Conservation (phyloP, 768 basidiomycete genomes). For the Nidularia sp. region DNA sequence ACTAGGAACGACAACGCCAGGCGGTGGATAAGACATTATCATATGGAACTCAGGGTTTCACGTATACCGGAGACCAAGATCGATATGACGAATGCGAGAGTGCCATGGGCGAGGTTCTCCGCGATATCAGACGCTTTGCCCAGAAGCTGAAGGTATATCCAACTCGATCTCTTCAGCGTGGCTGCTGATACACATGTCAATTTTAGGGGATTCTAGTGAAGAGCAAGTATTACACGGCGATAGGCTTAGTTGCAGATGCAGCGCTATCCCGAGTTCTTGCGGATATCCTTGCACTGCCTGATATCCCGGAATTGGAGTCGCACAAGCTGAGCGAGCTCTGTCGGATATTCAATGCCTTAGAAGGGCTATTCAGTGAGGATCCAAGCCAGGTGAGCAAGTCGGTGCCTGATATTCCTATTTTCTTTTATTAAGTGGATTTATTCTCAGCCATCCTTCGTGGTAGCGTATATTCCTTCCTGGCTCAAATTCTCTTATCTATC, state of each 20-base stretch:
- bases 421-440: not conserved
- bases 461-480: slow-evolving; percentile 89
- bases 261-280: slow-evolving; percentile 63
- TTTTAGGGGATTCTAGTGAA: slow-evolving; percentile 63
- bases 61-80: slow-evolving; percentile 64
- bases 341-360: slow-evolving; percentile 71
- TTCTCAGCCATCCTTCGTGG: slow-evolving; percentile 67
- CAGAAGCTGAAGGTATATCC: slow-evolving; percentile 68
- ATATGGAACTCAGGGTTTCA: slow-evolving; percentile 61
- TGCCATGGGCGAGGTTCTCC: slow-evolving; percentile 57
- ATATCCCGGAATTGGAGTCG: slow-evolving; percentile 88
- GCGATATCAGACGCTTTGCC: slow-evolving; percentile 58
- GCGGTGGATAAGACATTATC: slow-evolving; percentile 40
- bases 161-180: not conserved
- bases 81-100: slow-evolving; percentile 75
- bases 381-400: slow-evolving; percentile 44
- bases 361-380: slow-evolving; percentile 75
- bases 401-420: not conserved
- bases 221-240: slow-evolving; percentile 64
- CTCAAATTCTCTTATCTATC: slow-evolving; percentile 93
- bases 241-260: slow-evolving; percentile 69
- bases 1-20: slow-evolving; percentile 46
- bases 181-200: not conserved
- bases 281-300: slow-evolving; percentile 71
- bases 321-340: slow-evolving; percentile 80